Evolutionary conservation across 1,139 yeast species (phyloP), one percentile per base, ranked within the genome.

Genomic region (Saccharomyces uvarum): DNA sequence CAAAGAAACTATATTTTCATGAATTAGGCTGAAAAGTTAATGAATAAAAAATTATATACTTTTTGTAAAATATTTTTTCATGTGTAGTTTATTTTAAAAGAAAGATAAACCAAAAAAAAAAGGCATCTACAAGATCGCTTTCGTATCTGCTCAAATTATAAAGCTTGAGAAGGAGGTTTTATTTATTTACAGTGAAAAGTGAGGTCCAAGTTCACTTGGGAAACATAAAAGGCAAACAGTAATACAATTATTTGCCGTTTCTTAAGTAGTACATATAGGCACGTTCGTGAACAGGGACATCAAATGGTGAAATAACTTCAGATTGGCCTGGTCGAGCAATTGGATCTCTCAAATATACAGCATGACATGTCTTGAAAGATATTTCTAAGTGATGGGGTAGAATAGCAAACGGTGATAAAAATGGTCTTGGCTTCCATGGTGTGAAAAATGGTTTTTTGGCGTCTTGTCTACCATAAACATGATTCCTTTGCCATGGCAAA

Each of bases 291-390:
- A 85, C 83, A 60, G 84, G 86, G 60, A 83, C 78, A 49, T 86
- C 85, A 74, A 86, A 88, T 53, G 99, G 99, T 52, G 96, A 79
- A 58, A 93, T 88, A 56, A 93, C 96, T 75, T 93, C 99, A 31
- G 97, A 88, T 67, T 88, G 91, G 51, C 97, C 98, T 11, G 98
- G 97, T 72, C 98, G 82, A 11, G 98, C 96, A 55, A 93, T 91
- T 14, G 99, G 99, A 70, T 93, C 96, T 73, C 97, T 85, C 72
- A 93, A 76, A 73, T 93, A 93, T 31, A 93, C 86, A 9, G 97
- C 98, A 72, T 91, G 97, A 70, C 98, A 91, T 7, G 97, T 89
- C 59, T 81, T 80, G 72, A 88, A 91, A 21, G 95, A 87, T 44
- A 95, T 77, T 73, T 93, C 99, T 57, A 93, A 77, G 71, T 93